Base-by-base conservation (phyloP, 1,139 yeast genomes). In the Yamadazyma songkhlaensis region DNA sequence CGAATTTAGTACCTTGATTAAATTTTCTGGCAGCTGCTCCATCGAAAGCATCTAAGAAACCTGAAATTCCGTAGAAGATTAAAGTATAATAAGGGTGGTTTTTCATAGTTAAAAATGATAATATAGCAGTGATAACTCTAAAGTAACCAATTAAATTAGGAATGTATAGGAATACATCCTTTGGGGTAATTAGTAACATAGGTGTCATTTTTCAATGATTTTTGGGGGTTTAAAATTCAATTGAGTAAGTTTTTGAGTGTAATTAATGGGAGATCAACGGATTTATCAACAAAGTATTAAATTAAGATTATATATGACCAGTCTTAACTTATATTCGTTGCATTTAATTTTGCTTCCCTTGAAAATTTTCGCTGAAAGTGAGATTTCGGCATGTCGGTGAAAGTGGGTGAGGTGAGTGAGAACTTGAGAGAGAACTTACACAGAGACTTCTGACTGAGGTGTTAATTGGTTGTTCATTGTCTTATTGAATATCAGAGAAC, bases 31-130 rank as follows among this genome's bases (percentile, higher is more conserved):
- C 99, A 37, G 96, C 96, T 42, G 84, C 83, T 4, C 99, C 99
- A 59, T 94, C 99, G 47, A 90, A 78, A 1, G 99, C 99, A 62
- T 94, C 99, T 47, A 94, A 70, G 43, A 94, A 71, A 50, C 98
- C 95, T 12, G 96, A 88, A 23, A 89, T 71, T 20, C 95, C 86
- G 59, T 94, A 94, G 35, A 89, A 69, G 15, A 78, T 60, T 31
- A 88, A 79, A 36, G 96, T 87, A 55, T 75, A 74, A 42, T 82
- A 64, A 11, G 97, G 97, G 57, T 87, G 92, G 59, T 77, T 72
- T 49, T 78, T 77, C 97, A 92, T 92, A 49, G 84, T 75, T 45
- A 78, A 66, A 49, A 89, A 80, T 29, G 97, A 88, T 25, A 86
- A 66, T 35, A 88, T 54, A 12, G 96, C 95, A 22, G 95, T 81